Evolutionary conservation across 2,329 filamentous ascomycete genomes (phyloP), one percentile per base, ranked within the genome.

Genomic region (Metarhizium guizhouense): DNA sequence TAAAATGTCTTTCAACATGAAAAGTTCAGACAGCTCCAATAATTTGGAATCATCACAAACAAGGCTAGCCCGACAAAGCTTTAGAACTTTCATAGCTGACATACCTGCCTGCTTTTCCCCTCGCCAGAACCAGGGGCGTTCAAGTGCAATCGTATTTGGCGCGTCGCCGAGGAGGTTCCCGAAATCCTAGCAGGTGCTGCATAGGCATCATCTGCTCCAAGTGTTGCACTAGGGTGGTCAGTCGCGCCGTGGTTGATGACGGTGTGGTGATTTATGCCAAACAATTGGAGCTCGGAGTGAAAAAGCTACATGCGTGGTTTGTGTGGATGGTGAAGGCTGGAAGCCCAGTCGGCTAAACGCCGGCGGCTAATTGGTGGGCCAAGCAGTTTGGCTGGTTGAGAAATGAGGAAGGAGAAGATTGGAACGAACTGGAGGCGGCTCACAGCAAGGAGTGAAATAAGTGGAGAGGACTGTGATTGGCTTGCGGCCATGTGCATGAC

Each of bases 1-100:
- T 80, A 68, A 76, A 72, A 32, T 71, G 66, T 68, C 68, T 74
- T 75, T 88, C 85, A 80, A 77, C 83, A 86, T 73, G 68, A 69
- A 70, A 25, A 76, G 81, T 72, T 80, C 74, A 84, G 86, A 89
- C 85, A 88, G 86, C 86, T 89, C 86, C 86, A 89, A 88, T 88
- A 87, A 75, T 68, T 66, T 30, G 61, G 65, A 62, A 63, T 74
- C 76, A 78, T 79, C 77, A 79, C 60, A 54, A 59, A 67, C 7
- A 48, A 16, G 25, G 25, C 8, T 6, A 30, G 45, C 25, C 30
- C 20, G 13, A 14, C 20, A 14, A 11, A 30, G 45, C 45, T 48
- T 30, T 3, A 45, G 42, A 45, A 20, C 42, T 11, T 45, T 45
- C 14, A 10, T 3, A 20, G 3, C 30, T 18, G 20, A 48, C 45